Percentiles rank a stretch among this genome's conserved stretches.
Evolutionary conservation across 192 early-diverging fungal species (phyloP).

Genomic region (Irineochytrium annulatum): DNA sequence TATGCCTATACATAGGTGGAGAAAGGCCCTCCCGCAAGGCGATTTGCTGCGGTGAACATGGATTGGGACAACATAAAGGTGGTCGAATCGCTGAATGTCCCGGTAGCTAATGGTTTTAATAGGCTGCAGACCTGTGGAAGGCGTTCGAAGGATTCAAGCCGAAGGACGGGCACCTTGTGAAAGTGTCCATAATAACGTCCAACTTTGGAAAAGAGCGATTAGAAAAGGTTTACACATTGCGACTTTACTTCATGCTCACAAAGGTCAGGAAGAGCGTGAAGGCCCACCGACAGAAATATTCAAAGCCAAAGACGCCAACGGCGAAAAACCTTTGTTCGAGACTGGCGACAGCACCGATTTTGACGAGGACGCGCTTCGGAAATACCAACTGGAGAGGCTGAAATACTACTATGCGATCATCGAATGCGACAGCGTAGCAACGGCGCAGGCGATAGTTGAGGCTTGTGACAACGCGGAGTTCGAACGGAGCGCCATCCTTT

Average conservation of each 20-base stretch:
- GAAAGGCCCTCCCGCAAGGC: conserved; percentile 32
- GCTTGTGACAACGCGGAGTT: conserved; percentile 90
- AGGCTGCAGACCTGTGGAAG: conserved; percentile 78
- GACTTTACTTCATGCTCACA: not conserved
- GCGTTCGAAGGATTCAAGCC: conserved; percentile 84
- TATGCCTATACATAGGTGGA: not conserved
- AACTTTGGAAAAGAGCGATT: conserved; percentile 83
- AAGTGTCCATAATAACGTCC: conserved; percentile 82
- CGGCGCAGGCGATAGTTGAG: conserved; percentile 73
- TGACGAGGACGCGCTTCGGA: conserved; percentile 75
- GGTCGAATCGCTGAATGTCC: not conserved
- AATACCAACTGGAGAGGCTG: conserved; percentile 88
- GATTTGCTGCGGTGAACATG: conserved; percentile 87
- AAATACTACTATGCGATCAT: conserved; percentile 93
- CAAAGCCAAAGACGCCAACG: conserved; percentile 33
- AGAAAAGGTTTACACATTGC: conserved; percentile 17
- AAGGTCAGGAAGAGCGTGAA: conserved; percentile 55
- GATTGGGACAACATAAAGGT: conserved; percentile 90
- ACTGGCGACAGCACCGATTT: conserved; percentile 70
- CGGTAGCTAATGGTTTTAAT: not conserved
- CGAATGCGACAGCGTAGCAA: conserved; percentile 82
- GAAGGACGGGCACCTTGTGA: conserved; percentile 53
- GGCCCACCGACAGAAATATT: conserved; percentile 78
- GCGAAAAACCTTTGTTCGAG: conserved; percentile 41
- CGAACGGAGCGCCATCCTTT: conserved; percentile 85